These are phyloP conservation scores for Ustilago tritici DNA, from an alignment of 1,284 basidiomycete genomes.

Conservation along the genomic window DNA sequence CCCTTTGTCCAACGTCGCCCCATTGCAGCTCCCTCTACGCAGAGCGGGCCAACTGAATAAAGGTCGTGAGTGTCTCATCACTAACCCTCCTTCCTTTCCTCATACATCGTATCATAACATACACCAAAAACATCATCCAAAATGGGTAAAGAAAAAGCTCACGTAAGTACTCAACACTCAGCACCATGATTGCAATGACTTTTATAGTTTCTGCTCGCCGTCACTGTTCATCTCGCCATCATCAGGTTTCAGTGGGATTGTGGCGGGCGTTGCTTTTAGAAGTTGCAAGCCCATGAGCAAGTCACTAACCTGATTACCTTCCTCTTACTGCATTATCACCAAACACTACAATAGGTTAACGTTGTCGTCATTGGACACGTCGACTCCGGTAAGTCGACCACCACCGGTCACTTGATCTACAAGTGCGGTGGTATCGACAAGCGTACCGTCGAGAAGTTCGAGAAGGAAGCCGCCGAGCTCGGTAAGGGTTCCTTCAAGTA, in stretches of 20 bases:
- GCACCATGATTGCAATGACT: not conserved
- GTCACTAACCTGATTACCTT: slow-evolving; percentile 18
- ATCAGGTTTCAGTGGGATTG: not conserved
- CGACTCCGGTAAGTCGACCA: slow-evolving; percentile 88
- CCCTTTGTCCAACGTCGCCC: not conserved
- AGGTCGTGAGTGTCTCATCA: slow-evolving; percentile 19
- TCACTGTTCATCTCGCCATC: slow-evolving; percentile 1
- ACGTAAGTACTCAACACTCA: slow-evolving; percentile 47
- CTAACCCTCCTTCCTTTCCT: slow-evolving; percentile 41
- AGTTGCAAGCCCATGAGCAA: not conserved
- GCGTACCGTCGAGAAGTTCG: slow-evolving; percentile 99
- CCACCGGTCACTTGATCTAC: slow-evolving; percentile 99
- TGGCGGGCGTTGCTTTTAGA: not conserved
- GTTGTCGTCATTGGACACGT: slow-evolving; percentile 70
- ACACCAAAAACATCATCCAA: slow-evolving; percentile 47
- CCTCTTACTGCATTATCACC: not conserved
- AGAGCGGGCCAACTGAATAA: slow-evolving; percentile 36
- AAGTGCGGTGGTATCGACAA: slow-evolving; percentile 99
- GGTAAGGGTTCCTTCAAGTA: slow-evolving; percentile 99
- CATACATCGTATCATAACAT: slow-evolving; percentile 55
- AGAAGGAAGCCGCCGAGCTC: slow-evolving; percentile 99
- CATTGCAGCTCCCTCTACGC: slow-evolving; percentile 7
- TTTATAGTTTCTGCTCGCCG: not conserved
- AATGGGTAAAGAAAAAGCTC: slow-evolving; percentile 65
- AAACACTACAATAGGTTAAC: slow-evolving; percentile 62